Base-by-base conservation (phyloP, 2,329 filamentous ascomycete genomes). In the Xylariaceae sp. region DNA sequence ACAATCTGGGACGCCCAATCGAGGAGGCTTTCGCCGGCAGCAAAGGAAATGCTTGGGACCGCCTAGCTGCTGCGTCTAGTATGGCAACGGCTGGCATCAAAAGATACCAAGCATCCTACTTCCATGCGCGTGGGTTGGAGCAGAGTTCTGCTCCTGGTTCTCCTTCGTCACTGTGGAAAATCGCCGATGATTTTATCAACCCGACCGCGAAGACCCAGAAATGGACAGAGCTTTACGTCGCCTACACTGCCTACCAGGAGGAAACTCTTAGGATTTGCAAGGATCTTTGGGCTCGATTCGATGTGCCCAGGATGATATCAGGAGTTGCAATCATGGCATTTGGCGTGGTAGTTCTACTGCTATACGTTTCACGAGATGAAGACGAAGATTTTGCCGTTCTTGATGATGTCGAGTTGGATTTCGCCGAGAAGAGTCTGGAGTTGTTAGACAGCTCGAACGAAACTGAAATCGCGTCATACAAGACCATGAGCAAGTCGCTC, bases 1-100 rank as follows among this genome's bases (percentile, higher is more conserved):
- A 97, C 65, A 98, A 93, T 62, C 78, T 98, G 6, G 93, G 93
- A 40, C 83, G 80, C 6, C 93, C 93, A 0, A 96, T 98, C 50
- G 88, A 95, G 55, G 93, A 98, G 67, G 91, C 90, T 3, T 98
- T 98, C 66, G 76, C 85, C 16, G 87, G 88, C 1, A 67, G 71
- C 2, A 74, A 77, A 19, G 86, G 85, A 22, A 76, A 79, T 25
- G 78, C 88, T 49, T 93, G 85, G 79, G 73, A 81, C 37, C 93
- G 88, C 54, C 71, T 98, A 34, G 88, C 87, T 0, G 73, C 77
- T 3, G 90, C 91, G 1, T 87, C 85, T 42, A 83, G 86, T 21
- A 71, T 95, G 48, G 77, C 90, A 1, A 82, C 89, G 20, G 88
- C 89, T 6, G 92, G 93, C 52, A 93, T 96, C 47, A 83, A 90